Base-by-base conservation (phyloP, 75 land plant genomes). In the Ceratopteris richardii region DNA sequence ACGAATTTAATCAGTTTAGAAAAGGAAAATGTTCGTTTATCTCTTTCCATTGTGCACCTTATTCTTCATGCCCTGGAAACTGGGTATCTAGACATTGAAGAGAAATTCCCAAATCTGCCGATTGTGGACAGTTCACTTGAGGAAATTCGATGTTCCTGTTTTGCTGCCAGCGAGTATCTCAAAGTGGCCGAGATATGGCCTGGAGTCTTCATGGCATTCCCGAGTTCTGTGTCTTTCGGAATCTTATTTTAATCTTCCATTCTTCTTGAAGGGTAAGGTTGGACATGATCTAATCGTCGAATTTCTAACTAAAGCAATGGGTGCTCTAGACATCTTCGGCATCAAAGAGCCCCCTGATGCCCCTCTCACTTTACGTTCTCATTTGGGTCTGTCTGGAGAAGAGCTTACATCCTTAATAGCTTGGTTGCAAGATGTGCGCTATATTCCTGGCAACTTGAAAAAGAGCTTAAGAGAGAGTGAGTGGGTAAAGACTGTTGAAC, bases 321-420 rank as follows among this genome's bases (percentile, higher is more conserved):
- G n/a, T 29, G 59, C 42, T 13, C 39, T 39, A 1, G 39, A 33
- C 22, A 18, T 36, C 30, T 57, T 31, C 11, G 42, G 11, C 21
- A 13, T 36, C 21, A 4, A 27, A n/a, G 31, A 19, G 14, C 59
- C 59, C 12, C 59, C 59, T 30, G 59, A 57, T 57, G 59, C 42
- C 10, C 59, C 59, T 36, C 10, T 57, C 25, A 10, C 1, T 18
- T 1, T 36, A 24, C 42, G 4, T 29, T n/a, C 20, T 24, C 59
- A 18, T 2, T 19, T 17, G 25, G 25, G 22, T 5, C 37, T 61
- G 4, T 1, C 31, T 1, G 29, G 21, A 4, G 54, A 21, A 1
- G 6, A 43, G 12, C 21, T 42, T 22, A 17, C 1, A 11, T 27
- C 29, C 4, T 23, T 61, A 5, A 6, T 46, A 24, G 9, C 4